phyloP scores from a whole-genome alignment of 139 green algal species.

The Monoraphidium neglectum region DNA sequence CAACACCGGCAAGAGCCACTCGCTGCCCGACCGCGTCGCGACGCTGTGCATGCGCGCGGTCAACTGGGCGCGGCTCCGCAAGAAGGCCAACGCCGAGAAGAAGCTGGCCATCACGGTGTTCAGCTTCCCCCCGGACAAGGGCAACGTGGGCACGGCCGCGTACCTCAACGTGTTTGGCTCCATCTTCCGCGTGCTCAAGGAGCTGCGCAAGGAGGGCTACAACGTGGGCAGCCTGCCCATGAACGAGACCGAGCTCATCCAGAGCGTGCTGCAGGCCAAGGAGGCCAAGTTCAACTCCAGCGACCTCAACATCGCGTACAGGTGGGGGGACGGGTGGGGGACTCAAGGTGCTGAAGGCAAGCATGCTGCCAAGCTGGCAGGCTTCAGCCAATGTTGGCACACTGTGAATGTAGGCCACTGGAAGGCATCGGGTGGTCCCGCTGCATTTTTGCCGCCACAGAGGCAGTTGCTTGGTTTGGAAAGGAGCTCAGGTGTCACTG shows the following conservation, averaged over 20 bases:
- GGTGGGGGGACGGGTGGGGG: no score
- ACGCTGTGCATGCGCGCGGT: conserved; percentile 85
- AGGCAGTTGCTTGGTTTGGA: no score
- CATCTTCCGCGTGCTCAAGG: conserved; percentile 67
- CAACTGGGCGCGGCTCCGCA: conserved; percentile 27
- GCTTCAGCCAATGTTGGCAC: no score
- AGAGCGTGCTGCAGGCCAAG: no score
- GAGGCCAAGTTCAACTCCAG: conserved; percentile 35
- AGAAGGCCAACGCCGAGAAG: conserved; percentile 52
- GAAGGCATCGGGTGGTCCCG: no score
- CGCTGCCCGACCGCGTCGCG: conserved; percentile 94
- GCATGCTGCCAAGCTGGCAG: no score
- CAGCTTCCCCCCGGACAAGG: conserved; percentile 97
- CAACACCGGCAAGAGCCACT: conserved; percentile 97
- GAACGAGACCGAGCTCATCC: neutral
- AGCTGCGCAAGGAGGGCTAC: conserved; percentile 77
- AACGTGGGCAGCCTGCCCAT: conserved; percentile 62
- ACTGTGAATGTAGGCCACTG: no score
- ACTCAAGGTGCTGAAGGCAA: no score
- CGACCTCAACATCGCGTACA: conserved; percentile 72
- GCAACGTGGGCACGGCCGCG: conserved; percentile 92
- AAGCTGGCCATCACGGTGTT: conserved; percentile 87
- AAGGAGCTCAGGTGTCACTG: no score
- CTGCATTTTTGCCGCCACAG: no score
- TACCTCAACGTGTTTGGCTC: conserved; percentile 96